These are phyloP conservation scores for Tolypocladium capitatum DNA, from an alignment of 2,329 filamentous ascomycete genomes.

Conservation along the genomic window DNA sequence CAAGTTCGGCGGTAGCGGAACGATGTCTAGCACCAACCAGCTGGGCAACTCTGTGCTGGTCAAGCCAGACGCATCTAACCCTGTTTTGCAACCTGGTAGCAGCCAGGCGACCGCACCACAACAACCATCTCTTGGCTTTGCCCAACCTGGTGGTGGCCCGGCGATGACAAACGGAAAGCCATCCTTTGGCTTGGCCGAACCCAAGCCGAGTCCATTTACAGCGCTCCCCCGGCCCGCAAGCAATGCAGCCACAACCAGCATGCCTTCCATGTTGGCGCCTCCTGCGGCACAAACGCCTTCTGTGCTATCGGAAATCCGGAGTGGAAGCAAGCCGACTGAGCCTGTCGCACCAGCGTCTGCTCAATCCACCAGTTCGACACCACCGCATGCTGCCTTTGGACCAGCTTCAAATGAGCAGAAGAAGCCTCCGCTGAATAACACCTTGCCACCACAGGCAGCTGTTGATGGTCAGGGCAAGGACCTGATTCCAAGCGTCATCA, in stretches of 20 bases:
- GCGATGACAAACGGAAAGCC: background rate
- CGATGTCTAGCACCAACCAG: background rate
- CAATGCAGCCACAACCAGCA: constrained; percentile 5
- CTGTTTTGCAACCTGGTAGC: background rate
- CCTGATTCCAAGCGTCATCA: background rate
- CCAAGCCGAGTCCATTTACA: constrained; percentile 12
- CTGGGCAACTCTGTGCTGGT: background rate
- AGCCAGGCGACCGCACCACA: background rate
- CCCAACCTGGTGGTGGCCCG: background rate
- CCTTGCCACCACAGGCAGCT: background rate
- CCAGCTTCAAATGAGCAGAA: background rate
- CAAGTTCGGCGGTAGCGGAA: background rate
- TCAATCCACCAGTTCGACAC: background rate
- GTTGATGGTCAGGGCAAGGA: background rate
- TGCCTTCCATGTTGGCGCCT: background rate
- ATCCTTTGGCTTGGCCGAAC: background rate
- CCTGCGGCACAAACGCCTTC: constrained; percentile 3
- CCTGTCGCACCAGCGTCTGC: background rate
- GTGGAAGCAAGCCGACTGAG: background rate
- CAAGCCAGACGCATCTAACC: background rate
- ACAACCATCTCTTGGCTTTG: background rate
- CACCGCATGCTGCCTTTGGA: background rate
- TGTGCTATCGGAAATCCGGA: background rate
- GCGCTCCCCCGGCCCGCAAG: constrained; percentile 2
- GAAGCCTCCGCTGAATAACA: background rate